Conservation (phyloP, 768 basidiomycete genomes). For the Lanmaoa rubissima region DNA sequence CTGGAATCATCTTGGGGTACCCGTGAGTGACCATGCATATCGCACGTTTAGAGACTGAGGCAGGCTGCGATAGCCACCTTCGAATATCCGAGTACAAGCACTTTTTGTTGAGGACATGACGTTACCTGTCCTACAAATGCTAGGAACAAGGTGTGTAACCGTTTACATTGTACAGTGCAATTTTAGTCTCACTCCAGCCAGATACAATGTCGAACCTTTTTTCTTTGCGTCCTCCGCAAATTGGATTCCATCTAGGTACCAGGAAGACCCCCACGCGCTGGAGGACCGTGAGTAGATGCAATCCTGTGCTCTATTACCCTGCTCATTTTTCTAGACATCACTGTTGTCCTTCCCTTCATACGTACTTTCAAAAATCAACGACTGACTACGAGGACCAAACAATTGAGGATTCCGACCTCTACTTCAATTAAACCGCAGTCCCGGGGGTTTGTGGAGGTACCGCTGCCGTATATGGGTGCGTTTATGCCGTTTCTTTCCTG, state of each 20-base stretch:
- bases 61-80: conserved; percentile 20
- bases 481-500: not conserved
- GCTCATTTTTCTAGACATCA: conserved; percentile 37
- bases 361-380: conserved; percentile 35
- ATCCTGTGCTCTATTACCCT: not conserved
- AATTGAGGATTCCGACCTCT: conserved; percentile 18
- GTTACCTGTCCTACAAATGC: conserved; percentile 36
- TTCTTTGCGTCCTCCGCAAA: conserved; percentile 44
- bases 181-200: conserved; percentile 14
- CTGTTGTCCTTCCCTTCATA: conserved; percentile 40
- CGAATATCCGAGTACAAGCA: conserved; percentile 31
- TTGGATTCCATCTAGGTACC: conserved; percentile 43
- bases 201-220: conserved; percentile 44
- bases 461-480: conserved; percentile 14
- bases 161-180: no score
- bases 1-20: conserved; percentile 26
- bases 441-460: not conserved
- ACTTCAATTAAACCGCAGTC: not conserved
- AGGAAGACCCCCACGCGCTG: conserved; percentile 32
- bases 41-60: not conserved
- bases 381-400: conserved; percentile 19
- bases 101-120: conserved; percentile 41
- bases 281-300: conserved; percentile 38
- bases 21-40: conserved; percentile 20
- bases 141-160: conserved; percentile 37